Evolutionary conservation across 2,329 filamentous ascomycete species (phyloP).

Genomic region (Ceratocystis colombiana): DNA sequence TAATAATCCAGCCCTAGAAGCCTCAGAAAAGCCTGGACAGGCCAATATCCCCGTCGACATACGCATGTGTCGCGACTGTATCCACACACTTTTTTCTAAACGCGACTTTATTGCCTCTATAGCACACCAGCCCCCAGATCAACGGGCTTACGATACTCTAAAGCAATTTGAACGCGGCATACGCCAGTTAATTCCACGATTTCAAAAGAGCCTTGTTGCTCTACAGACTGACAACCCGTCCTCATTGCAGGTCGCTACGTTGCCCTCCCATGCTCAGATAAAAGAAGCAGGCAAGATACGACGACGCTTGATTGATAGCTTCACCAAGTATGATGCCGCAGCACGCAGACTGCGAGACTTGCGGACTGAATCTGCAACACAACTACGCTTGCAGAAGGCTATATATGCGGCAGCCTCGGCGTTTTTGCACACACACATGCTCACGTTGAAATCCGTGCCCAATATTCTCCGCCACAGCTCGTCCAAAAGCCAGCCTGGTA

Average conservation of each 20-base stretch:
- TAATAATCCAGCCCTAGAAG: conserved; percentile 27
- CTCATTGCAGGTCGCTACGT: neutral
- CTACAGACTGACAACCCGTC: conserved; percentile 36
- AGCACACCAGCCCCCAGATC: conserved; percentile 57
- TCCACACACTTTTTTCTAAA: conserved; percentile 49
- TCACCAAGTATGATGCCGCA: conserved; percentile 75
- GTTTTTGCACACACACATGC: conserved; percentile 83
- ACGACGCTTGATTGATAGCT: conserved; percentile 80
- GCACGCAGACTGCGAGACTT: conserved; percentile 73
- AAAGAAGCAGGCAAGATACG: conserved; percentile 79
- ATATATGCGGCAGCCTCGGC: conserved; percentile 72
- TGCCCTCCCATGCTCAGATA: conserved; percentile 53
- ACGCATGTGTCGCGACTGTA: conserved; percentile 88
- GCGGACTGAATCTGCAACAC: conserved; percentile 59
- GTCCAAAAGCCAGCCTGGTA: neutral
- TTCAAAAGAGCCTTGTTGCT: conserved; percentile 64
- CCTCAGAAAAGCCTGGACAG: conserved; percentile 37
- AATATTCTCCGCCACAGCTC: conserved; percentile 45
- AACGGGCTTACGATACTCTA: conserved; percentile 72
- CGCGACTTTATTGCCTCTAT: conserved; percentile 68
- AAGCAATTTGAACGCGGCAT: conserved; percentile 84
- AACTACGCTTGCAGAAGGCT: conserved; percentile 65
- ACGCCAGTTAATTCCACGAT: conserved; percentile 66
- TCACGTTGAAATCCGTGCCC: conserved; percentile 68
- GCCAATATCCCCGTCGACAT: conserved; percentile 62